A percentile compares a stretch with the other conserved stretches of the same genome.
Evolutionary conservation across 176 grass and related monocot species (phyloP).

Genomic region (Zoysia pacifica): DNA sequence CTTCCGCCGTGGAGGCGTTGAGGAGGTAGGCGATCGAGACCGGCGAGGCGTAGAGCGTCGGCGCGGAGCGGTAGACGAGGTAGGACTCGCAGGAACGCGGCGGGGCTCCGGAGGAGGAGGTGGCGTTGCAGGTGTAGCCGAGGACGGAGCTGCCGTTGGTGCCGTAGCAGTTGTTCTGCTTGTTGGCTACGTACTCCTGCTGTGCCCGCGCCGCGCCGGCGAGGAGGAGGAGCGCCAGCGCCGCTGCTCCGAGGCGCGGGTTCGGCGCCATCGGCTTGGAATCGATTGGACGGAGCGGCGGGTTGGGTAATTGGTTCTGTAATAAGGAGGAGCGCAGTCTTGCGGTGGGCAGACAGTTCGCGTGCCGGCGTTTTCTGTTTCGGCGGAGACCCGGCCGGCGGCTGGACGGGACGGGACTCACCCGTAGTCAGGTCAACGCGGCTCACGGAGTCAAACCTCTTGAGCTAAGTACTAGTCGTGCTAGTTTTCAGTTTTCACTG

Average conservation of each 20-base stretch:
- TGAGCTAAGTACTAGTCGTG: background rate
- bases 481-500: background rate
- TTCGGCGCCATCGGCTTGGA: conserved; percentile 13
- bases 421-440: background rate
- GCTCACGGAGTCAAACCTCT: background rate
- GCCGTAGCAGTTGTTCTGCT: conserved; percentile 48
- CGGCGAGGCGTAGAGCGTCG: conserved; percentile 39
- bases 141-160: conserved; percentile 57
- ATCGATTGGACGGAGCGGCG: background rate
- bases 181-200: conserved; percentile 63
- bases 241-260: background rate
- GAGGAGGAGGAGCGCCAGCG: conserved; percentile 16
- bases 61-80: conserved; percentile 53
- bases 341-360: background rate
- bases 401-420: background rate
- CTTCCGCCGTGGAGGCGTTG: background rate
- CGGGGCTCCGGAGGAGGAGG: background rate
- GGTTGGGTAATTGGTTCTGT: too few relatives aligned
- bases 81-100: conserved; percentile 43
- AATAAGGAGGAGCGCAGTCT: too few relatives aligned
- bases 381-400: background rate
- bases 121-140: conserved; percentile 76
- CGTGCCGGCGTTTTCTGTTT: conserved; percentile 1
- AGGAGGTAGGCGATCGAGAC: conserved; percentile 61
- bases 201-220: conserved; percentile 39